Percentiles rank a stretch among this genome's conserved stretches.
phyloP scores from a whole-genome alignment of 192 early-diverging fungal genomes.

The Entomortierella chlamydospora region DNA sequence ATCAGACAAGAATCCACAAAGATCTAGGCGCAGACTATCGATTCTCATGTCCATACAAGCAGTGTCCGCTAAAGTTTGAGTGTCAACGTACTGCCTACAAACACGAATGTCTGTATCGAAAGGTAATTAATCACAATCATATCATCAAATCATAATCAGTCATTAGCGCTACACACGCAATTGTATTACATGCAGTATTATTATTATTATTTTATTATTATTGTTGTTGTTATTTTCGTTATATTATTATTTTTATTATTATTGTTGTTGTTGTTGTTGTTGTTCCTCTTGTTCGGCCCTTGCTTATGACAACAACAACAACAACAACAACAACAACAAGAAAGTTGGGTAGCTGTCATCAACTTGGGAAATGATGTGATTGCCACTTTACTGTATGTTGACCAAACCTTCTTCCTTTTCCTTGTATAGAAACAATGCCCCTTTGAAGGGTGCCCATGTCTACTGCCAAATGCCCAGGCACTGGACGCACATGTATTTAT shows the following conservation, averaged over 20 bases:
- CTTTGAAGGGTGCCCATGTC: constrained; percentile 28
- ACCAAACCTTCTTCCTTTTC: too few species aligned
- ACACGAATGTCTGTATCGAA: constrained; percentile 38
- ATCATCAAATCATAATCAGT: too few species aligned
- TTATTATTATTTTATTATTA: neutral
- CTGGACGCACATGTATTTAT: constrained; percentile 49
- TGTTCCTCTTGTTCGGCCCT: too few species aligned
- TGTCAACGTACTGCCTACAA: constrained; percentile 47
- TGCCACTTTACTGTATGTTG: too few species aligned
- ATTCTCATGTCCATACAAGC: constrained; percentile 38
- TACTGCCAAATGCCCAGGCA: constrained; percentile 34
- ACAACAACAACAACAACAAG: too few species aligned
- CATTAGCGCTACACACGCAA: too few species aligned
- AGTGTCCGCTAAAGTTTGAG: constrained; percentile 30
- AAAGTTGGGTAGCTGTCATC: too few species aligned
- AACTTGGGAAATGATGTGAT: too few species aligned
- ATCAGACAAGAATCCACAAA: constrained; percentile 46
- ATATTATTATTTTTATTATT: too few species aligned
- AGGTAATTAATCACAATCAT: constrained; percentile 32
- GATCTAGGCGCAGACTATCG: constrained; percentile 38
- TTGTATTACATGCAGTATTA: neutral
- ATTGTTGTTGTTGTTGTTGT: too few species aligned
- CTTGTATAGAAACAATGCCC: constrained; percentile 54
- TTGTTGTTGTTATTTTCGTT: too few species aligned
- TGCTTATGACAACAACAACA: too few species aligned